A percentile compares a stretch with the other conserved stretches of the same genome.
These are phyloP conservation scores for Cytospora paraplurivora DNA, from an alignment of 2,329 filamentous ascomycete species.

Conservation along the genomic window DNA sequence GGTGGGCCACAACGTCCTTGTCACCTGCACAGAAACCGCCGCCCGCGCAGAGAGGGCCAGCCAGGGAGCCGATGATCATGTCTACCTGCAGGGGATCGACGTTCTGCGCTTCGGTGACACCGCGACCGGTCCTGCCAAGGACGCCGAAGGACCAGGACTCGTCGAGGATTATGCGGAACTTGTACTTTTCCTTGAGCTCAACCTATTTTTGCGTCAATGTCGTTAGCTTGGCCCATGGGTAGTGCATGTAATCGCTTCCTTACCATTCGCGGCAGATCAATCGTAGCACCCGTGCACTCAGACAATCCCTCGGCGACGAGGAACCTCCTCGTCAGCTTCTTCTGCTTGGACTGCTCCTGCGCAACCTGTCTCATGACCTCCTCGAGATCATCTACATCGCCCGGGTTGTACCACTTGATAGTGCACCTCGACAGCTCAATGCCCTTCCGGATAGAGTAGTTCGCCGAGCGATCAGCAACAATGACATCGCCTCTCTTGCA, in stretches of 20 bases:
- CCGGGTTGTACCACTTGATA: slow-evolving; percentile 93
- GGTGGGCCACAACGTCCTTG: slow-evolving; percentile 91
- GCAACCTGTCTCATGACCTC: slow-evolving; percentile 80
- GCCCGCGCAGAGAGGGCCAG: slow-evolving; percentile 86
- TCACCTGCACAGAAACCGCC: slow-evolving; percentile 95
- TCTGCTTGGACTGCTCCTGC: slow-evolving; percentile 81
- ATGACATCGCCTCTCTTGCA: slow-evolving; percentile 97
- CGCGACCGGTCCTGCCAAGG: slow-evolving; percentile 85
- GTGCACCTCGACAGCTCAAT: slow-evolving; percentile 90
- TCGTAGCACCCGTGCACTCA: slow-evolving; percentile 84
- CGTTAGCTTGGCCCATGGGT: neutral
- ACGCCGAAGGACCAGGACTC: slow-evolving; percentile 98
- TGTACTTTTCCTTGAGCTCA: slow-evolving; percentile 93
- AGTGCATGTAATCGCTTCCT: slow-evolving; percentile 36
- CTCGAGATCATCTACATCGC: slow-evolving; percentile 93
- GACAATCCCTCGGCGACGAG: slow-evolving; percentile 96
- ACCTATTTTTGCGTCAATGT: slow-evolving; percentile 56
- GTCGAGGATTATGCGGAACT: slow-evolving; percentile 95
- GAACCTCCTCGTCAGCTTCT: slow-evolving; percentile 87
- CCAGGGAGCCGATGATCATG: slow-evolving; percentile 94
- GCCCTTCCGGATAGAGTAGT: slow-evolving; percentile 91
- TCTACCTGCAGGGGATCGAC: slow-evolving; percentile 92
- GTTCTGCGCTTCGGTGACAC: slow-evolving; percentile 94
- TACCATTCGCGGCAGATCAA: slow-evolving; percentile 83
- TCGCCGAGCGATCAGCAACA: slow-evolving; percentile 89